Evolutionary conservation across 2,329 filamentous ascomycete species (phyloP), one percentile per base, ranked within the genome.

Genomic region (Cercospora citrullina): DNA sequence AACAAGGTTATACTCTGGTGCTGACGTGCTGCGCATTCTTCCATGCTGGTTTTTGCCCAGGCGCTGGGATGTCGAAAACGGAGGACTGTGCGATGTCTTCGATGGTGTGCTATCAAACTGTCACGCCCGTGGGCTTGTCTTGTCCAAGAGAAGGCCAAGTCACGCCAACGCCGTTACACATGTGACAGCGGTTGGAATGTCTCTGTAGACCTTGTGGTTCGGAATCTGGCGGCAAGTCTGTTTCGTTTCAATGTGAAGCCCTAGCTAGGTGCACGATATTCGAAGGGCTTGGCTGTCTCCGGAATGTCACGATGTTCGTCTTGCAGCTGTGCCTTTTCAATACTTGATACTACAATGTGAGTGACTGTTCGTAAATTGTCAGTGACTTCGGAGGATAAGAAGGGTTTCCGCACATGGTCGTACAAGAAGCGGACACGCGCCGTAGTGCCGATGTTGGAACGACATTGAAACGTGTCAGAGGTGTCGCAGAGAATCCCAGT

Each of bases 371-470:
- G 48, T 14, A 53, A 16, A 26, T 28, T 28, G 48, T 53, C 48
- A 28, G 48, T 53, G 9, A 14, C 5, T 53, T 28, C 23, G 23
- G 23, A 31, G 18, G 61, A 63, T 63, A 57, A 42, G 48, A 31
- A 36, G 10, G n/a, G 16, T 21, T 7, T 16, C 45, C 61, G 61
- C 61, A 63, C 45, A 63, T 63, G 61, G 45, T 63, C 61, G 61
- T 45, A 55, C 30, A 10, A n/a, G 18, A 36, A 28, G 9, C 23
- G 61, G 23, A 55, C 60, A 30, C 39, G 60, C 33, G 36, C 36
- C 60, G 42, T 10, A 21, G 3, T 12, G 36, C 60, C 42, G 36
- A 45, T 48, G 60, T 62, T 62, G 60, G 39, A 45, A 48, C 36
- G 60, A 48, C 60, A 45, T 48, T 58, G 28, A 21, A 33, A 58